Conservation (phyloP, 148 eudicot genomes). For the Simmondsia chinensis region DNA sequence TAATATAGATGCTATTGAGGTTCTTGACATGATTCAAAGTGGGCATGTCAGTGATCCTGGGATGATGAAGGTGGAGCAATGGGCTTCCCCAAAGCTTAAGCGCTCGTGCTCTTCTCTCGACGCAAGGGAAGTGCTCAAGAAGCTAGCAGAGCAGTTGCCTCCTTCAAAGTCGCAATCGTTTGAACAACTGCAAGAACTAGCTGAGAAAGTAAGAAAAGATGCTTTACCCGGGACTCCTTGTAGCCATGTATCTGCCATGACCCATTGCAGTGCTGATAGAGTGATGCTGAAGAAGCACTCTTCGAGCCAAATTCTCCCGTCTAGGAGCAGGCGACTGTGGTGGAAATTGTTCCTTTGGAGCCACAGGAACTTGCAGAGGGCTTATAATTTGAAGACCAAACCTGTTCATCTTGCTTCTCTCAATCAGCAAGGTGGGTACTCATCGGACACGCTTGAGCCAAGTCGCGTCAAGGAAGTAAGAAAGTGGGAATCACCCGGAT, state of each 20-base stretch:
- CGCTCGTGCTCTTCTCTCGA: constrained; percentile 78
- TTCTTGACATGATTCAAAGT: constrained; percentile 16
- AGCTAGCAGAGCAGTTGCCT: constrained; percentile 40
- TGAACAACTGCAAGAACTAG: constrained; percentile 48
- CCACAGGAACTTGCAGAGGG: constrained; percentile 60
- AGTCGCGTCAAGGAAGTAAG: constrained; percentile 15
- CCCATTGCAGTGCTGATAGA: constrained; percentile 67
- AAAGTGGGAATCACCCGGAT: constrained; percentile 30
- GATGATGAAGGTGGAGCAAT: constrained; percentile 29
- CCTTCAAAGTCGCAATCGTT: constrained; percentile 44
- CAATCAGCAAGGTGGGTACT: constrained; percentile 88
- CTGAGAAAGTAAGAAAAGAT: constrained; percentile 23
- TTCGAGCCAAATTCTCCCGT: constrained; percentile 81
- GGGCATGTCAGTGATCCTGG: constrained; percentile 92
- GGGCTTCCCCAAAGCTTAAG: constrained; percentile 58
- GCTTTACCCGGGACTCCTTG: constrained; percentile 24
- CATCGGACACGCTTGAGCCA: constrained; percentile 74
- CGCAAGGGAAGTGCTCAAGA: constrained; percentile 43
- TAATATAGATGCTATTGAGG: constrained; percentile 22
- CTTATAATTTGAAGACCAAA: constrained; percentile 12
- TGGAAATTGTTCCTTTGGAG: constrained; percentile 96
- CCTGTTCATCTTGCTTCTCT: constrained; percentile 19
- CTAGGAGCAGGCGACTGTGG: constrained; percentile 73
- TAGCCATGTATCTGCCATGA: constrained; percentile 48
- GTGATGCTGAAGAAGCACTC: constrained; percentile 80